A percentile compares a stretch with the other conserved stretches of the same genome.
Evolutionary conservation across 1,139 yeast genomes (phyloP).

Genomic region (Trichomonascaceae sp.): DNA sequence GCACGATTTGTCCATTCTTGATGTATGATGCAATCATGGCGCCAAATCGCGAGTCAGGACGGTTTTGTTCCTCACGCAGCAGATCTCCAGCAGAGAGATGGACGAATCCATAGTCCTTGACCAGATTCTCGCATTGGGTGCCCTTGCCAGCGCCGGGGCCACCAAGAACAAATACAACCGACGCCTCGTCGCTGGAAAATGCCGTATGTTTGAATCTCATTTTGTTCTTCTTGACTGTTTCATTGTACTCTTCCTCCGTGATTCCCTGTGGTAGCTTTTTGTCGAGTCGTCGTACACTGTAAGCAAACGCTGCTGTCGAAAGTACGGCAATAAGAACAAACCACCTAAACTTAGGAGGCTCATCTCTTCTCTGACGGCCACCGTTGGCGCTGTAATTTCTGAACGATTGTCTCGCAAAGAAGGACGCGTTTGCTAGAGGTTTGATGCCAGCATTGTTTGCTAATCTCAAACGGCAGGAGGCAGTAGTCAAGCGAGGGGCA

Average conservation of each 20-base stretch:
- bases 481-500: too few species aligned
- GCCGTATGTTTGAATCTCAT: slow-evolving; percentile 25
- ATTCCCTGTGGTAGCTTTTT: slow-evolving; percentile 33
- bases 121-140: slow-evolving; percentile 83
- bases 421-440: too few species aligned
- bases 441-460: too few species aligned
- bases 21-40: slow-evolving; percentile 73
- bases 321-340: slow-evolving; percentile 20
- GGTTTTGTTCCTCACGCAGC: slow-evolving; percentile 77
- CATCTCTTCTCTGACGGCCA: slow-evolving; percentile 3
- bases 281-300: slow-evolving; percentile 41
- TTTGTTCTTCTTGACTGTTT: slow-evolving; percentile 16
- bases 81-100: slow-evolving; percentile 94
- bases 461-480: too few species aligned
- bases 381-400: neutral
- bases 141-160: slow-evolving; percentile 95
- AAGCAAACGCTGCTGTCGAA: slow-evolving; percentile 36
- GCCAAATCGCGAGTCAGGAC: slow-evolving; percentile 76
- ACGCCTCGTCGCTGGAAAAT: slow-evolving; percentile 48
- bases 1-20: slow-evolving; percentile 82
- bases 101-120: slow-evolving; percentile 64
- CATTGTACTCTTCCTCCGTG: slow-evolving; percentile 52
- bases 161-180: slow-evolving; percentile 70
- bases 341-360: slow-evolving; percentile 22
- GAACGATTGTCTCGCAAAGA: neutral